Conservation (phyloP, 1,284 basidiomycete genomes). For the Cutaneotrichosporon cavernicola region DNA sequence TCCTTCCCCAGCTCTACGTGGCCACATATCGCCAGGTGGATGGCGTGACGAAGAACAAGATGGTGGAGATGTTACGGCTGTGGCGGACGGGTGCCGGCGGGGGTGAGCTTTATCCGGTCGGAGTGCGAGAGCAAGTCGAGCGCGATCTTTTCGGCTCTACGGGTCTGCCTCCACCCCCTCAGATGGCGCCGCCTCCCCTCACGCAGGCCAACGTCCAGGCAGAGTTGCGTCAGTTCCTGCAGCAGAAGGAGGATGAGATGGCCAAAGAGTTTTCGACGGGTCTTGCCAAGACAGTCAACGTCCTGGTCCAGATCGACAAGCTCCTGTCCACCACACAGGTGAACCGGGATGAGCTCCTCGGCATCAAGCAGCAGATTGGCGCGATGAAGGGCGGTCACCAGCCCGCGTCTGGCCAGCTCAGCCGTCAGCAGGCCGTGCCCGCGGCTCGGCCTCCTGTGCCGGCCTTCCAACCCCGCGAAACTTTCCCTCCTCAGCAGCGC, state of each 20-base stretch:
- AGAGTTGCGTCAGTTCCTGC: conserved; percentile 30
- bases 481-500: conserved; percentile 25
- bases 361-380: conserved; percentile 45
- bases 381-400: conserved; percentile 49
- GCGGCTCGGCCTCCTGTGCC: conserved; percentile 40
- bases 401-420: conserved; percentile 32
- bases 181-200: conserved; percentile 7
- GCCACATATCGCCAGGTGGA: conserved; percentile 82
- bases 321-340: conserved; percentile 40
- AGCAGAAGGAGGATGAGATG: conserved; percentile 43
- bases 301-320: conserved; percentile 43
- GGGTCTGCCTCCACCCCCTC: conserved; percentile 8
- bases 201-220: conserved; percentile 28
- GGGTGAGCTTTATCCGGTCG: conserved; percentile 64
- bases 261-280: conserved; percentile 29
- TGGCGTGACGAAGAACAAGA: conserved; percentile 76
- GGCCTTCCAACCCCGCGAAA: conserved; percentile 38
- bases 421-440: conserved; percentile 27
- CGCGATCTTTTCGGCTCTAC: conserved; percentile 42
- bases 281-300: conserved; percentile 38
- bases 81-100: conserved; percentile 82
- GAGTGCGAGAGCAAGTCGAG: conserved; percentile 43
- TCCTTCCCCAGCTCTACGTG: conserved; percentile 75
- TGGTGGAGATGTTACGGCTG: conserved; percentile 92
- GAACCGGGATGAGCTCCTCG: conserved; percentile 38